Percentiles rank a stretch among this genome's conserved stretches.
Evolutionary conservation across 2,329 filamentous ascomycete species (phyloP).

Genomic region (Colletotrichum sp.): DNA sequence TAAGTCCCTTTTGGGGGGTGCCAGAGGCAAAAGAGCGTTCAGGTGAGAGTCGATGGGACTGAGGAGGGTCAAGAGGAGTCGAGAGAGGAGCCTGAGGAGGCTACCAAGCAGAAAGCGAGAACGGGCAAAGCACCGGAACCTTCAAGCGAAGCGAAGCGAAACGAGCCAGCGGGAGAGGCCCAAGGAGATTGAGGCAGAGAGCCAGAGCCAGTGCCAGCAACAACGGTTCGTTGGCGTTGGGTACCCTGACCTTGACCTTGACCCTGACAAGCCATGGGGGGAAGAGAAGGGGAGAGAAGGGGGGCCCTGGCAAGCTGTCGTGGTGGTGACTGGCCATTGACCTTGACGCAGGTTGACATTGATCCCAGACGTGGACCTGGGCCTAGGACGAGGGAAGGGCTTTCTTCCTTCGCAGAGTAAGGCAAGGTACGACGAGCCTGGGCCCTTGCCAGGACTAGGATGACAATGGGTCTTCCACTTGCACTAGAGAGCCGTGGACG

Average conservation of each 20-base stretch:
- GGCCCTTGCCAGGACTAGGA: not conserved
- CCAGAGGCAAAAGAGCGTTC: constrained; percentile 27
- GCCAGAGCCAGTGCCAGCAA: not conserved
- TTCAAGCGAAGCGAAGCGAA: constrained; percentile 21
- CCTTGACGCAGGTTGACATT: not conserved
- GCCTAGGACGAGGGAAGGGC: not conserved
- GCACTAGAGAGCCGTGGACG: not conserved
- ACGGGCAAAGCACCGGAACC: constrained; percentile 1
- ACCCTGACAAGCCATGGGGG: not conserved
- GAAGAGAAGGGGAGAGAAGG: not conserved
- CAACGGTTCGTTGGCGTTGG: not conserved
- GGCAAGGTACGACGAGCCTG: not conserved
- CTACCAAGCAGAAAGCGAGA: not conserved
- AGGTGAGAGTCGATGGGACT: not conserved
- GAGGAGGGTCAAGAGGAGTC: not conserved
- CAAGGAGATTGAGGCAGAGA: constrained; percentile 4
- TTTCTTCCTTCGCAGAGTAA: not conserved
- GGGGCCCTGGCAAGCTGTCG: not conserved
- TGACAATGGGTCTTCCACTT: not conserved
- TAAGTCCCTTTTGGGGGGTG: constrained; percentile 20
- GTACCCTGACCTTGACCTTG: not conserved
- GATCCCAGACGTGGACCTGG: not conserved
- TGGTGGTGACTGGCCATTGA: not conserved
- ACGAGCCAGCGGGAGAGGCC: constrained; percentile 7
- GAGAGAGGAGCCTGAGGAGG: not conserved